Evolutionary conservation across 805 yeast species (phyloP), one percentile per base, ranked within the genome.

Genomic region (Metschnikowia matae): DNA sequence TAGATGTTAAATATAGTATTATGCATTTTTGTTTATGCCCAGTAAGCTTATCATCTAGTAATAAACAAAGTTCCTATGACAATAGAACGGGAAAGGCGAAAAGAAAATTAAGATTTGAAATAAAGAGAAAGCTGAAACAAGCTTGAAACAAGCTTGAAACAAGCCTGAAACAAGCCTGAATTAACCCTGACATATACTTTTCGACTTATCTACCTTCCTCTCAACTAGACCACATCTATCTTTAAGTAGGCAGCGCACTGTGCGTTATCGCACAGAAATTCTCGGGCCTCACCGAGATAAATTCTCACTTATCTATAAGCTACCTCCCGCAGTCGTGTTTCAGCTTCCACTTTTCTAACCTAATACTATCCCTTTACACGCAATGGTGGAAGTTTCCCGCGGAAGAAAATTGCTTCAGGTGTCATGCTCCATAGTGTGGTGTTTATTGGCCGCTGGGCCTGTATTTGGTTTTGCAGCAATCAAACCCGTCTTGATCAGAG

Each of bases 381-480:
- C 15, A 21, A 57, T 57, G 60, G n/a, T 52, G 11, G 50, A 53
- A 23, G 46, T 50, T 0, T 56, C 67, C 3, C 54, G 57, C 39
- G 39, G 60, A 33, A 62, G 54, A 33, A 67, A 82, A 54, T 47
- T 75, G 8, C 50, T 75, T 2, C 96, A 89, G 64, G 78, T 87
- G 10, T 44, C 53, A 31, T 87, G 96, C 67, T 91, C 97, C 29
- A 79, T 89, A 15, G 49, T 75, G 0, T 91, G 96, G 96, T 92
- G 97, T 69, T 70, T 91, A 13, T 73, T 89, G 36, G 89, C 96
- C 0, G 97, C 96, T 0, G 98, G 97, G 5, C 89, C 95, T 1
- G 84, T 91, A 13, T 91, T 91, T 74, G 98, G 98, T 3, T 91
- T 91, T 71, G 97, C 97, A 21, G 97, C 98, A 3, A 71, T 91